Percentiles rank a stretch among this genome's conserved stretches.
Conservation (phyloP, 2,329 filamentous ascomycete species). For the Arachnomyces sp. region DNA sequence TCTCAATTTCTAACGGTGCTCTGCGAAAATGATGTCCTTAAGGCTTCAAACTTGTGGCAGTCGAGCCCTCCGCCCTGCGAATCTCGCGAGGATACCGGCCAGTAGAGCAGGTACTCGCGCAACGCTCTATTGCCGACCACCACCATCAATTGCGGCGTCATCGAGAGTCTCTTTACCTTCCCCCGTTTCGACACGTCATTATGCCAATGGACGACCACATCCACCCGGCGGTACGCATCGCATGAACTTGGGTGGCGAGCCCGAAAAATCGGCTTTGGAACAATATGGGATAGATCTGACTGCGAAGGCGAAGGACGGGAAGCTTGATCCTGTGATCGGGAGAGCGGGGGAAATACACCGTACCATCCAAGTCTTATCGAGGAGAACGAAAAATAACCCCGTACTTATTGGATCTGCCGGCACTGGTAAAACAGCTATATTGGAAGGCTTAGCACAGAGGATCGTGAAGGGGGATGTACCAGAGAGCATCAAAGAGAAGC, state of each 20-base stretch:
- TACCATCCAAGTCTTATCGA: constrained; percentile 86
- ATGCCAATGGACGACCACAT: constrained; percentile 63
- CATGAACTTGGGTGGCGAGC: constrained; percentile 75
- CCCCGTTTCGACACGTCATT: constrained; percentile 22
- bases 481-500: constrained; percentile 91
- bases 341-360: constrained; percentile 85
- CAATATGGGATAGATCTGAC: constrained; percentile 89
- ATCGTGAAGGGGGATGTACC: constrained; percentile 91
- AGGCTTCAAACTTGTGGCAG: constrained; percentile 25
- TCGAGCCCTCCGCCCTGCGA: constrained; percentile 22
- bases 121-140: constrained; percentile 13
- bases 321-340: constrained; percentile 92
- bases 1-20: background rate
- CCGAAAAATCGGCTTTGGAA: constrained; percentile 79
- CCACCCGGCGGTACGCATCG: constrained; percentile 87
- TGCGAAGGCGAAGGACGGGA: constrained; percentile 73
- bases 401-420: constrained; percentile 88
- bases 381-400: constrained; percentile 91
- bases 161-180: background rate
- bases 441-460: constrained; percentile 81
- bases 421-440: constrained; percentile 87
- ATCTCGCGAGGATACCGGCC: constrained; percentile 15
- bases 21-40: constrained; percentile 22
- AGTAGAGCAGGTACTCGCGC: constrained; percentile 15
- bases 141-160: constrained; percentile 9